These are phyloP conservation scores for Diaporthe vaccinii DNA, from an alignment of 2,329 filamentous ascomycete genomes.

Conservation along the genomic window DNA sequence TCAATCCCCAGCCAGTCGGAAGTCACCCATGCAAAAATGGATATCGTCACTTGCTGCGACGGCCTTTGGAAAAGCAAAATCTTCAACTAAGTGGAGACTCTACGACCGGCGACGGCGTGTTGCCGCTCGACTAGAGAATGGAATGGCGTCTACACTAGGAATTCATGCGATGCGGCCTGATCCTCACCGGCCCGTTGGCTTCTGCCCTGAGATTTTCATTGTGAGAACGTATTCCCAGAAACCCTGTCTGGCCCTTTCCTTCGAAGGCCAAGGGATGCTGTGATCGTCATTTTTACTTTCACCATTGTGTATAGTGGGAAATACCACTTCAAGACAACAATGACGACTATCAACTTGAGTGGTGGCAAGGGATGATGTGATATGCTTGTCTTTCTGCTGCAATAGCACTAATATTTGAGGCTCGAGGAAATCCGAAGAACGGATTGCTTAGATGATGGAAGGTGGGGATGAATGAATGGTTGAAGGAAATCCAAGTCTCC, in stretches of 20 bases:
- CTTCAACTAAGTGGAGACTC: not conserved
- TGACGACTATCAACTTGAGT: not conserved
- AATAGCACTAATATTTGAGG: not conserved
- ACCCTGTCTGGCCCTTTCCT: not conserved
- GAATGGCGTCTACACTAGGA: not conserved
- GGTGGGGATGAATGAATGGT: not conserved
- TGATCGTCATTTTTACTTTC: not conserved
- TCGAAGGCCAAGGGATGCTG: not conserved
- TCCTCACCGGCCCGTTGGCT: not conserved
- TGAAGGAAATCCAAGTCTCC: not conserved
- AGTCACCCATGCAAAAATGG: not conserved
- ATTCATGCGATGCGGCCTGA: not conserved
- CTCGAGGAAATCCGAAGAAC: no score
- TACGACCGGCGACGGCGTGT: not conserved
- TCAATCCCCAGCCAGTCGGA: constrained; percentile 10
- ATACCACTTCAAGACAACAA: not conserved
- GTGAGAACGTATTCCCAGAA: not conserved
- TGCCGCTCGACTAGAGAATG: not conserved
- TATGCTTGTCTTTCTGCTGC: no score
- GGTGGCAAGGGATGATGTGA: not conserved
- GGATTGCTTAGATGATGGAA: not conserved
- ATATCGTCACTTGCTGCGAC: not conserved
- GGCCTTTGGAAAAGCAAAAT: not conserved
- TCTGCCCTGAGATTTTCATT: not conserved
- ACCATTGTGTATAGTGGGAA: not conserved